These are phyloP conservation scores for Penicillium sp. DNA, from an alignment of 2,329 filamentous ascomycete genomes.

Conservation along the genomic window DNA sequence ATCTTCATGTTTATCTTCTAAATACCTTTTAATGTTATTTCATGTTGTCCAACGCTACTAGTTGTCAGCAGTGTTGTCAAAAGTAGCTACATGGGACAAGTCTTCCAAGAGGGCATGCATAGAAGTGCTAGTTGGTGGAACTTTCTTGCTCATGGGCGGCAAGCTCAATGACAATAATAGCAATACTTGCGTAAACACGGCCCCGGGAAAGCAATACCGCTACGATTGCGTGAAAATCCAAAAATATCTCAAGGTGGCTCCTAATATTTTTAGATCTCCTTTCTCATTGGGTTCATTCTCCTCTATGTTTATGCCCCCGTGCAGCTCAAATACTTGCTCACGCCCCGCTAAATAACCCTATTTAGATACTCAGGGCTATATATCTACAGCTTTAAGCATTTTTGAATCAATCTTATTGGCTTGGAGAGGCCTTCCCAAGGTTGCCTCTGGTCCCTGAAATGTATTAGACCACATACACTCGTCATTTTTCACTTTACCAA, in stretches of 20 bases:
- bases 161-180: not conserved
- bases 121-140: not conserved
- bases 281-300: not conserved
- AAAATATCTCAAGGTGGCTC: not conserved
- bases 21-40: no score
- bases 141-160: not conserved
- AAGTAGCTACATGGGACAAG: not conserved
- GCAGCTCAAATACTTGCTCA: not conserved
- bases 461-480: not conserved
- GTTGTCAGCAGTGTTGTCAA: no score
- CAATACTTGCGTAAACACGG: not conserved
- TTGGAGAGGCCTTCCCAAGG: not conserved
- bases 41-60: no score
- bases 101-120: not conserved
- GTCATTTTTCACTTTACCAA: not conserved
- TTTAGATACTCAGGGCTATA: not conserved
- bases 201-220: not conserved
- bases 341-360: not conserved
- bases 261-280: not conserved
- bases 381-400: not conserved
- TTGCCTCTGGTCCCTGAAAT: not conserved
- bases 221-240: not conserved
- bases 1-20: no score
- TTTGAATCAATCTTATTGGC: not conserved
- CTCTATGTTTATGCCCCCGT: no score